Conservation (phyloP, 305 asterid species). For the Fraxinus angustifolia region DNA sequence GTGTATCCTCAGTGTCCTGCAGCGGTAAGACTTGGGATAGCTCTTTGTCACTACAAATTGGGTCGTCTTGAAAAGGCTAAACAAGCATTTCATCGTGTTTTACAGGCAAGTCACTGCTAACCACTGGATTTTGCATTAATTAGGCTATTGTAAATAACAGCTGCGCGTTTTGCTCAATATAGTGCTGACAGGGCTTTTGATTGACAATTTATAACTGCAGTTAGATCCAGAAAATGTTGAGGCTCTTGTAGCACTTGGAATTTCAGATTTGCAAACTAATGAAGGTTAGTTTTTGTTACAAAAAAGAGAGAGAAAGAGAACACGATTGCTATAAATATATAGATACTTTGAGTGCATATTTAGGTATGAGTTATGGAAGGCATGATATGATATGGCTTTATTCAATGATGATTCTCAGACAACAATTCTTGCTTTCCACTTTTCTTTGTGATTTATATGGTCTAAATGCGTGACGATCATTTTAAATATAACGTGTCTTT, state of each 20-base stretch:
- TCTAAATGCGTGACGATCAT: conserved; percentile 1
- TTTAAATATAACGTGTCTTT: neutral
- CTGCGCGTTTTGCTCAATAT: conserved; percentile 2
- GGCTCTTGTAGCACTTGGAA: conserved; percentile 95
- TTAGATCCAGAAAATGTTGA: conserved; percentile 87
- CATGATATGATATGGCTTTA: neutral
- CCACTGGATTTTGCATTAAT: conserved; percentile 14
- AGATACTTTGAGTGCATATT: neutral
- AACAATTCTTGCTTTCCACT: neutral
- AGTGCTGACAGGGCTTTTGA: conserved; percentile 12
- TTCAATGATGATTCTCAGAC: neutral
- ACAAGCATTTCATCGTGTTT: conserved; percentile 85
- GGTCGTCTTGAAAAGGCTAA: conserved; percentile 83
- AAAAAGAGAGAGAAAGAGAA: neutral
- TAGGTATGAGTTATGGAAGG: neutral
- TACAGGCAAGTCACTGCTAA: conserved; percentile 62
- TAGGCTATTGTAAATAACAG: conserved; percentile 8
- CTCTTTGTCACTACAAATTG: conserved; percentile 82
- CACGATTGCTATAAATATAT: neutral
- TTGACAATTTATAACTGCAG: conserved; percentile 41
- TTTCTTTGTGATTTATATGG: neutral
- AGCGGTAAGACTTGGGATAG: conserved; percentile 83
- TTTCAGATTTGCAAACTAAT: conserved; percentile 82
- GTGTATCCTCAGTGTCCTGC: conserved; percentile 82
- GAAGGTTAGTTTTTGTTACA: conserved; percentile 51